Conservation (phyloP, 73 alveolate species). For the Tetrahymena elliotti region DNA sequence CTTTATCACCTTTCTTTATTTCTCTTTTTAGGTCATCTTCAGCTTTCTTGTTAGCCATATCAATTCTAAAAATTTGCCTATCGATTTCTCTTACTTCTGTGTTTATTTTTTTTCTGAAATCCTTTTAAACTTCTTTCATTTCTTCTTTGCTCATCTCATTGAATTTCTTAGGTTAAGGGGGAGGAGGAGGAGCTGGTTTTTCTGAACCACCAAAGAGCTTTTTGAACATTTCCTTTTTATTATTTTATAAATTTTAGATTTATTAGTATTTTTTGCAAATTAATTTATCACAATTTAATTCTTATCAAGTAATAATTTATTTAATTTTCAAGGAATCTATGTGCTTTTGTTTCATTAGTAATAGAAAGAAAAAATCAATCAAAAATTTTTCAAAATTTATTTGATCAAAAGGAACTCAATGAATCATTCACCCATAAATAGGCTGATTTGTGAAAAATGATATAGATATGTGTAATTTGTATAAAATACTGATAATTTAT, state of each 20-base stretch:
- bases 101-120: conserved; percentile 3
- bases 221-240: not conserved
- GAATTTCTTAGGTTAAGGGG: conserved; percentile 4
- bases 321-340: not conserved
- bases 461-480: not conserved
- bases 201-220: conserved; percentile 9
- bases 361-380: not conserved
- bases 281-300: not conserved
- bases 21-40: conserved; percentile 29
- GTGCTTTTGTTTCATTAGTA: not conserved
- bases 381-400: no score
- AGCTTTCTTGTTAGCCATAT: conserved; percentile 7
- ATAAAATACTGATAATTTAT: not conserved
- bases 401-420: no score
- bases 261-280: not conserved
- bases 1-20: conserved; percentile 37
- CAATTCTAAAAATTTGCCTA: conserved; percentile 23
- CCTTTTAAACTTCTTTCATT: conserved; percentile 23
- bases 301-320: not conserved
- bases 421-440: no score
- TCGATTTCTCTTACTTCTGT: conserved; percentile 27
- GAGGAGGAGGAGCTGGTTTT: conserved; percentile 12
- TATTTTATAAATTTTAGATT: not conserved
- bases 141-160: conserved; percentile 26
- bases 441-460: not conserved